Evolutionary conservation across 768 basidiomycete genomes (phyloP), one percentile per base, ranked within the genome.

Genomic region (Dioszegia crocea): DNA sequence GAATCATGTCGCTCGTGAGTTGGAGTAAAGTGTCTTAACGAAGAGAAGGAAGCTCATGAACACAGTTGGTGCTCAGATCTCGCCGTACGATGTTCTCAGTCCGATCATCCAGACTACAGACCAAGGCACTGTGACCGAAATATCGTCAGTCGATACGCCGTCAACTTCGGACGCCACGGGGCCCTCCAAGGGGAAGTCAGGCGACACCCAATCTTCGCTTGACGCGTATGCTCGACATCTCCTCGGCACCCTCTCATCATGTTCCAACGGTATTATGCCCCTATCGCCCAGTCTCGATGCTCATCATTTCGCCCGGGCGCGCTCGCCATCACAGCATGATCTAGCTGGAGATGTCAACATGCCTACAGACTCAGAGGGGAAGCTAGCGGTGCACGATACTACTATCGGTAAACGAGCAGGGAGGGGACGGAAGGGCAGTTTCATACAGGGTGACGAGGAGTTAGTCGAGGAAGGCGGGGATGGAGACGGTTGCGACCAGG

Each of bases 41-140:
- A 57, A 14, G 30, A 10, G 17, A n/a, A 29, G 8, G 3, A 3
- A 45, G 49, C 50, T 57, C 21, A 41, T 21, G 27, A 17, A 26
- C n/a, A 31, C 65, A 81, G 81, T 82, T 0, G 83, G 83, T 11
- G 80, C 82, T 24, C 80, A 82, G 1, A 79, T 83, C 1, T 78
- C 81, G 36, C 84, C 86, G 0, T 96, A 94, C 68, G 89, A 97
- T 75, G 77, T 97, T 1, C 79, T 93, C 2, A 88, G 88, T 83
- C 93, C 93, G 0, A 80, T 89, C 52, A 77, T 79, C 36, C 77
- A 79, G 53, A 73, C 71, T 19, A 68, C 63, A 11, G 78, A 79
- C 30, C 71, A 78, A 36, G 79, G 78, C 1, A 64, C 46, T 0
- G 65, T 77, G 1, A 58, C 65, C 27, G 70, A 74, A 39, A 45